phyloP scores from a whole-genome alignment of 176 grass and related monocot species.

The Puccinellia tenuiflora region DNA sequence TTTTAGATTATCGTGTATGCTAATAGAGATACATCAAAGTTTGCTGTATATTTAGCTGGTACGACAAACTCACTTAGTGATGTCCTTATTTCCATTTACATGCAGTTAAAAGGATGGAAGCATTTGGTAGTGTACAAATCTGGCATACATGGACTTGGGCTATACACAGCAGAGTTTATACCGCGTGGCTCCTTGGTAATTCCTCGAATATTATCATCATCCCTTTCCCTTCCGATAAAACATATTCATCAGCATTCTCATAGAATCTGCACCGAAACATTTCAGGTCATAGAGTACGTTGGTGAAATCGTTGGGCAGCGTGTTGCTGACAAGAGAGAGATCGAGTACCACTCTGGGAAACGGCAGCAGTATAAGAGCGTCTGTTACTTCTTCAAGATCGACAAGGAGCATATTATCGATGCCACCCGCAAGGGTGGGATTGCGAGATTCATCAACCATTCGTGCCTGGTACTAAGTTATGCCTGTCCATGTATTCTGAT shows the following conservation, averaged over 20 bases:
- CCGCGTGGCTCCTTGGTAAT: constrained; percentile 81
- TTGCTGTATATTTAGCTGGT: constrained; percentile 14
- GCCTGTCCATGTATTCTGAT: not conserved
- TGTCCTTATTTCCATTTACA: constrained; percentile 42
- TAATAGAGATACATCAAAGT: not conserved
- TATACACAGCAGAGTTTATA: constrained; percentile 85
- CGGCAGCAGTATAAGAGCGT: constrained; percentile 76
- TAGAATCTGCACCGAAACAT: constrained; percentile 16
- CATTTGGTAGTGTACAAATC: constrained; percentile 96
- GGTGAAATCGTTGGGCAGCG: constrained; percentile 76
- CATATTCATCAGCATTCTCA: not conserved
- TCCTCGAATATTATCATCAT: not conserved
- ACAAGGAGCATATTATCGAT: constrained; percentile 90
- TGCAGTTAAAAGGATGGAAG: constrained; percentile 73
- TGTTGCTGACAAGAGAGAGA: constrained; percentile 85
- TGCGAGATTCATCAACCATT: constrained; percentile 94
- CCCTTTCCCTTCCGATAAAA: not conserved
- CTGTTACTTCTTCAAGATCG: constrained; percentile 92
- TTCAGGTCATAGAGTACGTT: constrained; percentile 93
- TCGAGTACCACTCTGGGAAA: constrained; percentile 75
- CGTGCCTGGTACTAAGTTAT: constrained; percentile 56
- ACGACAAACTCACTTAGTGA: not conserved
- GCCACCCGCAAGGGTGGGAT: constrained; percentile 91
- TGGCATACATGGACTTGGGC: constrained; percentile 90
- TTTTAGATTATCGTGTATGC: not conserved